These are phyloP conservation scores for Pilobolus umbonatus DNA, from an alignment of 192 early-diverging fungal species.

Conservation along the genomic window DNA sequence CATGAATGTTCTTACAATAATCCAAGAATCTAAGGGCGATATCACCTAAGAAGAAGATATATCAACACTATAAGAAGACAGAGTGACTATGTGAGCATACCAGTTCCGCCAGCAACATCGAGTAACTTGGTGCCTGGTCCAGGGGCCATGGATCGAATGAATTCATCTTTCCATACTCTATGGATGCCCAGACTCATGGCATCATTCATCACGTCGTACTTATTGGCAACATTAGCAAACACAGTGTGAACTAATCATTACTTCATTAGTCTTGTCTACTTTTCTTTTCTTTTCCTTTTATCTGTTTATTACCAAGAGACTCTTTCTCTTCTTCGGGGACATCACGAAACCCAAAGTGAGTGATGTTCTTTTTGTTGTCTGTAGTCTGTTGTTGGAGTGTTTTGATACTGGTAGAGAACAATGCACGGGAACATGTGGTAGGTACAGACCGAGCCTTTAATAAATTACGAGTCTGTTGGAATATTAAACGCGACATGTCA, in stretches of 20 bases:
- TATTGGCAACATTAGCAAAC: slow-evolving; percentile 91
- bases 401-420: slow-evolving; percentile 5
- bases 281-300: not conserved
- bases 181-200: slow-evolving; percentile 93
- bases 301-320: slow-evolving; percentile 57
- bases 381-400: not conserved
- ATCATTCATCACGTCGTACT: slow-evolving; percentile 98
- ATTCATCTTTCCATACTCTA: slow-evolving; percentile 95
- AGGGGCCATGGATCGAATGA: slow-evolving; percentile 80
- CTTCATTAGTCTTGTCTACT: not conserved
- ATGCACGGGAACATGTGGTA: not conserved
- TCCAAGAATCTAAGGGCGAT: slow-evolving; percentile 95
- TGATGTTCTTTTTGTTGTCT: slow-evolving; percentile 28
- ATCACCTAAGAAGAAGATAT: slow-evolving; percentile 53
- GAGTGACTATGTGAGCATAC: slow-evolving; percentile 31
- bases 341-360: slow-evolving; percentile 94
- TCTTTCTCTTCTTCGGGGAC: slow-evolving; percentile 86
- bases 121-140: slow-evolving; percentile 75
- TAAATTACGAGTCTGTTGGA: slow-evolving; percentile 8
- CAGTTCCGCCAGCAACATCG: slow-evolving; percentile 98
- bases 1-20: slow-evolving; percentile 67
- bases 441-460: not conserved
- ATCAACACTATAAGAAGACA: not conserved
- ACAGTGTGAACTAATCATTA: slow-evolving; percentile 69
- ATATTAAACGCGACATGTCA: slow-evolving; percentile 12